Base-by-base conservation (phyloP, 2,329 filamentous ascomycete species). In the Emergomyces africanus region DNA sequence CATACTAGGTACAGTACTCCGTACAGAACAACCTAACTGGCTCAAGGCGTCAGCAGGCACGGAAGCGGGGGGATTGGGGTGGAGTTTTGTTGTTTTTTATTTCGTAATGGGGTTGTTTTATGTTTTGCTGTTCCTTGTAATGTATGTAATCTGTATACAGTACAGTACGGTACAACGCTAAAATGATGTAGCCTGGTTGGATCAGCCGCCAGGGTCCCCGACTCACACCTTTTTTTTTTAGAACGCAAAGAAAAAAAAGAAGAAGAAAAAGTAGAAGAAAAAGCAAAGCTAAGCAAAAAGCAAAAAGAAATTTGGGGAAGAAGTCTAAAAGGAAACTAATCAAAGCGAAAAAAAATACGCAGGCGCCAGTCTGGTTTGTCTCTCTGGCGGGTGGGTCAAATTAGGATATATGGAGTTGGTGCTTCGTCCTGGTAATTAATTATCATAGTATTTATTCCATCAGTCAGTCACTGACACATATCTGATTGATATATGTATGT, bases 141-240 rank as follows among this genome's bases (percentile, higher is more conserved):
- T 35, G 5, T 35, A 35, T 35, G 33, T 35, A 10, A 8, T 1
- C 37, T 14, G 37, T 15, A 15, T 20, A 46, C 12, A 23, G 9
- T n/a, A 46, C 20, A 23, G 48, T 50, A 53, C 18, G 50, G 25
- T 53, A 53, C 15, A 18, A 30, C 18, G 6, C 30, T 30, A 30
- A 30, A 3, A 30, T 4, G 14, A 15, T 37, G 20, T 23, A 25
- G 10, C 15, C 30, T n/a, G 49, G 30, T 30, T 35, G 53, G 53
- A 54, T 54, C 53, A 54, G 53, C 53, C 53, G 53, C 53, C 53
- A 54, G 53, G 53, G 53, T 14, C 46, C 14, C 14, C 14, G 46
- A 14, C 28, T 30, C 14, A 12, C 5, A 10, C 5, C 20, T 44
- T 44, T 44, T 50, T 50, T 51, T 53, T 53, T 53, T 9, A 53